Evolutionary conservation across 2,329 filamentous ascomycete genomes (phyloP).

Genomic region (Herpotrichia juniperi): DNA sequence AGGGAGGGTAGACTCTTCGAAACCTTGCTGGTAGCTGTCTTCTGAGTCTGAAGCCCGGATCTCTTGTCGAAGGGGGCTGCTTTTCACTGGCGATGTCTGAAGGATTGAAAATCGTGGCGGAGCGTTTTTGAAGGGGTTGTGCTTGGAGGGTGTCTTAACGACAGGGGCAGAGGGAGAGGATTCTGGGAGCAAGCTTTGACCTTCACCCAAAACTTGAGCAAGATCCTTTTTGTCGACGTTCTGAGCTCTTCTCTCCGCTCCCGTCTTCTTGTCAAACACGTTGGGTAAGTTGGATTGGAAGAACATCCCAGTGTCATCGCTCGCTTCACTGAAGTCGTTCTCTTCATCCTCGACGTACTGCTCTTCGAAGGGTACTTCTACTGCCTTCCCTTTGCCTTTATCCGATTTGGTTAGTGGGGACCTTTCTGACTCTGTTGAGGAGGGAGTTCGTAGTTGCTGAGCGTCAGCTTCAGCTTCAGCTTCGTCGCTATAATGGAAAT

Average conservation of each 20-base stretch:
- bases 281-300: constrained; percentile 40
- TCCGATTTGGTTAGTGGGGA: background rate
- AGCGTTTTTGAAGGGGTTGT: constrained; percentile 38
- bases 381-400: constrained; percentile 23
- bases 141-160: constrained; percentile 18
- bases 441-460: constrained; percentile 6
- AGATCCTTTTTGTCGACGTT: constrained; percentile 37
- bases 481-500: constrained; percentile 48
- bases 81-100: constrained; percentile 36
- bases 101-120: constrained; percentile 36
- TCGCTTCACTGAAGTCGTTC: constrained; percentile 31
- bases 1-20: constrained; percentile 38
- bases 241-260: constrained; percentile 24
- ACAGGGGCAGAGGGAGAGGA: constrained; percentile 28
- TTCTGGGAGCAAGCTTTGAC: constrained; percentile 39
- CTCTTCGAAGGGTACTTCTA: constrained; percentile 13
- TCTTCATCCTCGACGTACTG: constrained; percentile 21
- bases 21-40: constrained; percentile 22
- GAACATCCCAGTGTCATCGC: constrained; percentile 46
- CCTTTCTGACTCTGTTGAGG: constrained; percentile 8
- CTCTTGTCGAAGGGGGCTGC: constrained; percentile 42
- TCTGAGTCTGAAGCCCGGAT: constrained; percentile 33
- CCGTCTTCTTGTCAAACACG: constrained; percentile 30
- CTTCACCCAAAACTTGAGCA: constrained; percentile 36
- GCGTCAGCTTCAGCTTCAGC: constrained; percentile 28